Percentiles rank a stretch among this genome's conserved stretches.
phyloP scores from a whole-genome alignment of 2,329 filamentous ascomycete species.

The Metarhizium robertsii region DNA sequence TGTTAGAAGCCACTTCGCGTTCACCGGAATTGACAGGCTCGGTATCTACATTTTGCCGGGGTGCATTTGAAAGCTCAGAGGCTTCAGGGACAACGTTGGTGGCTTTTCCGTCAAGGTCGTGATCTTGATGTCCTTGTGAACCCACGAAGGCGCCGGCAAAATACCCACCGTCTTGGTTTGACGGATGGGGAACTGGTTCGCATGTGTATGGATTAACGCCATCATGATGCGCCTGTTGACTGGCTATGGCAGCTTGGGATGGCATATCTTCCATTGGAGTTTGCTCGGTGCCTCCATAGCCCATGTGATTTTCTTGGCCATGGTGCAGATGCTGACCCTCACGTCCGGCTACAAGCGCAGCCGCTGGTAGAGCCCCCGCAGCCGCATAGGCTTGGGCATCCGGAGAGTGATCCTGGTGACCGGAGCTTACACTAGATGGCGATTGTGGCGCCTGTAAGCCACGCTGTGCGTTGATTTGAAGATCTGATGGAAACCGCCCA shows the following conservation, averaged over 20 bases:
- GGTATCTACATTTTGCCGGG: not conserved
- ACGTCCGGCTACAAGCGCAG: slow-evolving; percentile 21
- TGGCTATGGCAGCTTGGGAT: slow-evolving; percentile 40
- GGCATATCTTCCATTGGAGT: slow-evolving; percentile 39
- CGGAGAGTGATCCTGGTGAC: slow-evolving; percentile 30
- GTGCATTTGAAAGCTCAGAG: not conserved
- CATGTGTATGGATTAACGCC: slow-evolving; percentile 50
- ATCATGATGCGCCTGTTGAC: slow-evolving; percentile 41
- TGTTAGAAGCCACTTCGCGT: not conserved
- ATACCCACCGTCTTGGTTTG: slow-evolving; percentile 9
- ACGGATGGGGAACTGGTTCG: slow-evolving; percentile 24
- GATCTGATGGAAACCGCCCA: slow-evolving; percentile 93
- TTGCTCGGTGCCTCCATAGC: slow-evolving; percentile 37
- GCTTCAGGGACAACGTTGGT: not conserved
- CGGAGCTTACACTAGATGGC: slow-evolving; percentile 74
- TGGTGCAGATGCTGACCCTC: not conserved
- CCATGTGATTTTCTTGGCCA: slow-evolving; percentile 13
- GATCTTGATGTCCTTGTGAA: slow-evolving; percentile 7
- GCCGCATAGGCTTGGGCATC: slow-evolving; percentile 53
- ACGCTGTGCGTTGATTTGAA: slow-evolving; percentile 69
- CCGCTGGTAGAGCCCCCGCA: slow-evolving; percentile 40
- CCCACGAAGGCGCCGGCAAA: slow-evolving; percentile 13
- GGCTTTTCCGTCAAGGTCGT: slow-evolving; percentile 3
- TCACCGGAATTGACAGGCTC: not conserved
- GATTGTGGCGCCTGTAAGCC: slow-evolving; percentile 73